Percentiles rank a stretch among this genome's conserved stretches.
Evolutionary conservation across 1,284 basidiomycete species (phyloP).

Genomic region (Macrocybe sp.): DNA sequence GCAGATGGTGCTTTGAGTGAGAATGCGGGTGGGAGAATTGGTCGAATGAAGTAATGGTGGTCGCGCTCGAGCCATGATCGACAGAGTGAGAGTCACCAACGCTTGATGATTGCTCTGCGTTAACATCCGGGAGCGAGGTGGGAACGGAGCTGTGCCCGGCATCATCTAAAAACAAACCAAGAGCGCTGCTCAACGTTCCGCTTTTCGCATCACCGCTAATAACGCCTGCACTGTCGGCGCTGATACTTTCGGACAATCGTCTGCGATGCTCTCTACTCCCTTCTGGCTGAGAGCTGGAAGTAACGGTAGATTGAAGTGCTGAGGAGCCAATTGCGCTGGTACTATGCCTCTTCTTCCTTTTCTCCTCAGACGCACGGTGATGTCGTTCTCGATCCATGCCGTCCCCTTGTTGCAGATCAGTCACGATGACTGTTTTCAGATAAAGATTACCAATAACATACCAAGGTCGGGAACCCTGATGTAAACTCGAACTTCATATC

Average conservation of each 20-base stretch:
- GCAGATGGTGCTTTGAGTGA: background rate
- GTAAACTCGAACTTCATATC: conserved; percentile 76
- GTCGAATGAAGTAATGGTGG: no score
- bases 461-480: conserved; percentile 72
- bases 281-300: no score
- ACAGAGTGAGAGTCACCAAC: no score
- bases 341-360: conserved; percentile 8
- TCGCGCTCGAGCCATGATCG: no score
- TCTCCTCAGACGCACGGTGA: conserved; percentile 11
- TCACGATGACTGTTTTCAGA: background rate
- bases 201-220: conserved; percentile 11
- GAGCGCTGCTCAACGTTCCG: no score
- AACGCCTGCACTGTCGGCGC: conserved; percentile 19
- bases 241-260: conserved; percentile 27
- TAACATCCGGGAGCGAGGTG: no score
- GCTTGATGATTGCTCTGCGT: no score
- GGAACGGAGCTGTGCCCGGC: no score
- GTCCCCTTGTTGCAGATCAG: conserved; percentile 31
- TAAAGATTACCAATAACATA: conserved; percentile 9
- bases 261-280: conserved; percentile 19
- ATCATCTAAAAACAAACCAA: no score
- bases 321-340: no score
- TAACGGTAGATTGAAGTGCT: no score
- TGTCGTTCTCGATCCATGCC: conserved; percentile 45
- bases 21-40: background rate